phyloP scores from a whole-genome alignment of 2,329 filamentous ascomycete species.

The Helotiales sp. region DNA sequence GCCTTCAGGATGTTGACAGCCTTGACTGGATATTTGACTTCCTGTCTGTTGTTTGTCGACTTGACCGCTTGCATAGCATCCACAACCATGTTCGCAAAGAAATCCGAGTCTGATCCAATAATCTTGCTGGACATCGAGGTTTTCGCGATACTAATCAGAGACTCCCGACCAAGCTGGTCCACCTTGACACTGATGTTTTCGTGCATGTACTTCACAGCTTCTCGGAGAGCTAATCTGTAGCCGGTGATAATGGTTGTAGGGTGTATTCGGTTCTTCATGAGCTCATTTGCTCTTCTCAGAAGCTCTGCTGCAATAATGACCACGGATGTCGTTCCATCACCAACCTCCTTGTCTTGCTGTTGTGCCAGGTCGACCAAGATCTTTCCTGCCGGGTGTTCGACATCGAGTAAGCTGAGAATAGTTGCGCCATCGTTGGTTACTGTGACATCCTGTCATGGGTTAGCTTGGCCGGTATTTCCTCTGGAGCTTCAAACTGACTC shows the following conservation, averaged over 20 bases:
- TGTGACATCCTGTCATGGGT: conserved; percentile 74
- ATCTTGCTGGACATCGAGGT: conserved; percentile 99
- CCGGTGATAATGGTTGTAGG: conserved; percentile 99
- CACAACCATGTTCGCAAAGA: conserved; percentile 96
- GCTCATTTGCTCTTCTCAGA: conserved; percentile 88
- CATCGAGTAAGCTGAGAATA: conserved; percentile 90
- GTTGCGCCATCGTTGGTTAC: conserved; percentile 99
- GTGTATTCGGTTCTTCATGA: conserved; percentile 99
- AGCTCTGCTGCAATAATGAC: conserved; percentile 97
- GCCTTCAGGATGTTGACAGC: conserved; percentile 98
- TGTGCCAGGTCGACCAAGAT: conserved; percentile 97
- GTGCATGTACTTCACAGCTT: conserved; percentile 98
- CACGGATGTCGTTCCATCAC: conserved; percentile 96
- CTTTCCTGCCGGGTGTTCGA: conserved; percentile 97
- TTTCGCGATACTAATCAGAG: conserved; percentile 91
- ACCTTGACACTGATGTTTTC: conserved; percentile 98
- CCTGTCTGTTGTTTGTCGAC: conserved; percentile 84
- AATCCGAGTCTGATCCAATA: conserved; percentile 92
- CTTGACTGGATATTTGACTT: conserved; percentile 97
- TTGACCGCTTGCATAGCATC: conserved; percentile 96
- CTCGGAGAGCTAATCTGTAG: conserved; percentile 90
- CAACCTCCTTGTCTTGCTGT: conserved; percentile 98
- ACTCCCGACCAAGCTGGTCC: conserved; percentile 85
- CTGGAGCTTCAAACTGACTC: conserved; percentile 54
- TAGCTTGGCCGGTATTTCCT: conserved; percentile 17